These are phyloP conservation scores for Corinectria fuckeliana DNA, from an alignment of 2,329 filamentous ascomycete species.

Conservation along the genomic window DNA sequence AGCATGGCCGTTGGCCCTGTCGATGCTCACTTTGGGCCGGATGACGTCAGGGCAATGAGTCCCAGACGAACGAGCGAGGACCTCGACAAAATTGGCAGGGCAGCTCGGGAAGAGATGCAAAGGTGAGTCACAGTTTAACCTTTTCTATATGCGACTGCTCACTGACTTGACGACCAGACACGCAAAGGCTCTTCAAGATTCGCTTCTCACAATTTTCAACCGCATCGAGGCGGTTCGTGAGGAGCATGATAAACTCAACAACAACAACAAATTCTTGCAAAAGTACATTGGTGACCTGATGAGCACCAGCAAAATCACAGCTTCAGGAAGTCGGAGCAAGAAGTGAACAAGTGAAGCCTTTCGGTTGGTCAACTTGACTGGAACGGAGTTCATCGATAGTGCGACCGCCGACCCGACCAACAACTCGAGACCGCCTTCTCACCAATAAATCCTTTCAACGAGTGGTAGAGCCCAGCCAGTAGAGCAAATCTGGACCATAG, in stretches of 20 bases:
- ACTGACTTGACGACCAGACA: constrained; percentile 63
- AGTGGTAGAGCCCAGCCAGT: not conserved
- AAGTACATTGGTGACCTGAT: constrained; percentile 98
- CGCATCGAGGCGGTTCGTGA: constrained; percentile 93
- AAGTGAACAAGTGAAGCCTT: constrained; percentile 64
- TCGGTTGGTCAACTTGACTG: not conserved
- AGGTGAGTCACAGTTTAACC: constrained; percentile 49
- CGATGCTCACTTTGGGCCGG: constrained; percentile 79
- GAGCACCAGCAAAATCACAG: constrained; percentile 78
- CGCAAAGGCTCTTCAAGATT: constrained; percentile 87
- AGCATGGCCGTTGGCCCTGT: constrained; percentile 74
- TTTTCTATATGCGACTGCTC: constrained; percentile 10
- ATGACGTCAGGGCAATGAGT: constrained; percentile 94
- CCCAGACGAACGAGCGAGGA: constrained; percentile 90
- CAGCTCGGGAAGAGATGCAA: constrained; percentile 73
- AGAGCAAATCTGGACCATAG: not conserved
- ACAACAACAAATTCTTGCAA: constrained; percentile 95
- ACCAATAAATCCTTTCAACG: not conserved
- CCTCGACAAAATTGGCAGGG: constrained; percentile 83
- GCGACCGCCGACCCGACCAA: not conserved
- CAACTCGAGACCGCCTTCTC: not conserved
- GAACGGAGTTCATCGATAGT: not conserved
- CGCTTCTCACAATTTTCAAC: constrained; percentile 86
- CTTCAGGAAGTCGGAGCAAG: constrained; percentile 58
- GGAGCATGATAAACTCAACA: constrained; percentile 96